These are phyloP conservation scores for Lolium perenne DNA, from an alignment of 176 grass and related monocot genomes.

Conservation along the genomic window DNA sequence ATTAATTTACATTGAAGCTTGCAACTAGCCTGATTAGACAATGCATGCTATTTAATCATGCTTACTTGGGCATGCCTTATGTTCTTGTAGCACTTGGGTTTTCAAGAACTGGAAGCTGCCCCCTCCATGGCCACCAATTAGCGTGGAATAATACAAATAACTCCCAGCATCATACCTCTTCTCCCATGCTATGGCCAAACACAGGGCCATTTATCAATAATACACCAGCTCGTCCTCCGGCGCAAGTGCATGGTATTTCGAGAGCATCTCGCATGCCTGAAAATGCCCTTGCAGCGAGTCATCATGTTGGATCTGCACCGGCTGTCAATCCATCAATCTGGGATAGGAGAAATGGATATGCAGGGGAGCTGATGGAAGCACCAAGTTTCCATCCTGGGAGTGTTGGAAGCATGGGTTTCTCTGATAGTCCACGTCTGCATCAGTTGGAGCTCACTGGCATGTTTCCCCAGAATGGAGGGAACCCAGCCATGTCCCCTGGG, in stretches of 20 bases:
- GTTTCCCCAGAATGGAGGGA: slow-evolving; percentile 51
- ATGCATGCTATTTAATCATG: slow-evolving; percentile 17
- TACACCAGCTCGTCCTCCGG: slow-evolving; percentile 48
- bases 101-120: slow-evolving; percentile 77
- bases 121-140: slow-evolving; percentile 67
- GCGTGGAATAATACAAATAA: slow-evolving; percentile 63
- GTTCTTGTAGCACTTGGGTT: slow-evolving; percentile 58
- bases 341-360: slow-evolving; percentile 61
- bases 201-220: slow-evolving; percentile 56
- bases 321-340: slow-evolving; percentile 65
- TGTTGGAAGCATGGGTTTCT: slow-evolving; percentile 67
- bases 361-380: slow-evolving; percentile 50
- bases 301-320: slow-evolving; percentile 87
- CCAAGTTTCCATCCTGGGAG: slow-evolving; percentile 60
- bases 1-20: slow-evolving; percentile 12
- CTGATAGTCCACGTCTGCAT: slow-evolving; percentile 63
- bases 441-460: slow-evolving; percentile 62
- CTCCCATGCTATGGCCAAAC: slow-evolving; percentile 67
- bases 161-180: slow-evolving; percentile 47
- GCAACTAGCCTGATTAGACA: slow-evolving; percentile 23
- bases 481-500: slow-evolving; percentile 53
- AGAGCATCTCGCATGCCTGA: slow-evolving; percentile 61
- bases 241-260: slow-evolving; percentile 55
- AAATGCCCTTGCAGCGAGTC: slow-evolving; percentile 50
- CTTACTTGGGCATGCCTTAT: slow-evolving; percentile 31